These are phyloP conservation scores for Phanerodontia chrysosporium DNA, from an alignment of 768 basidiomycete species.

Conservation along the genomic window DNA sequence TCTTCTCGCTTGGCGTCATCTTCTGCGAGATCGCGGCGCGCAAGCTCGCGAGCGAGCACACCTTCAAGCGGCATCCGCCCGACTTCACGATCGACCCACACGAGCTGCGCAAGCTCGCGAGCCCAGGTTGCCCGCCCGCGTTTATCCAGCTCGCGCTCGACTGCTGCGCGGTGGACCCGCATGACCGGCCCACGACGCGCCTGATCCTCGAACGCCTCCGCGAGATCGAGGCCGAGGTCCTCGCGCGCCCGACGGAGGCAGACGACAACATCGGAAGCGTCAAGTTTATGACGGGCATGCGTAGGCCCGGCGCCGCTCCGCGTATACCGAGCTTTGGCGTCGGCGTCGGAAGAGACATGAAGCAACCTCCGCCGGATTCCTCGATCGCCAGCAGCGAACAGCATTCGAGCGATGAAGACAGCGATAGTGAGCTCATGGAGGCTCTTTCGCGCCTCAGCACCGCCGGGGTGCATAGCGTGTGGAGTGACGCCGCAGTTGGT, in stretches of 20 bases:
- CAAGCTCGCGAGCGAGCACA: conserved; percentile 76
- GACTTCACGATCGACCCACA: conserved; percentile 70
- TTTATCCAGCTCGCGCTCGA: conserved; percentile 77
- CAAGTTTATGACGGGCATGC: conserved; percentile 72
- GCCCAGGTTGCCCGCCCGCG: conserved; percentile 70
- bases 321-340: conserved; percentile 85
- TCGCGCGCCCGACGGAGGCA: conserved; percentile 57
- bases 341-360: conserved; percentile 61
- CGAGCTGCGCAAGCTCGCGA: conserved; percentile 68
- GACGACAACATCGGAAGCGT: conserved; percentile 83
- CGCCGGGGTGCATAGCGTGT: conserved; percentile 45
- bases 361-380: conserved; percentile 28
- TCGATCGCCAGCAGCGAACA: conserved; percentile 33
- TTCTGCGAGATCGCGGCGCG: conserved; percentile 89
- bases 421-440: conserved; percentile 65
- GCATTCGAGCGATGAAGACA: conserved; percentile 44
- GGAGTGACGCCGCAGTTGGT: conserved; percentile 43
- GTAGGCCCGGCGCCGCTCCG: conserved; percentile 49
- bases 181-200: conserved; percentile 68
- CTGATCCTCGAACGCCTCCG: conserved; percentile 76
- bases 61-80: conserved; percentile 76
- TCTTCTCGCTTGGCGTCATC: conserved; percentile 90
- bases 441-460: conserved; percentile 51
- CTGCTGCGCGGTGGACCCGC: conserved; percentile 66
- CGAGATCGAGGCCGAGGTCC: conserved; percentile 79